Evolutionary conservation across 371 early-diverging fungal species (phyloP).

Genomic region (Mortierella sp.): DNA sequence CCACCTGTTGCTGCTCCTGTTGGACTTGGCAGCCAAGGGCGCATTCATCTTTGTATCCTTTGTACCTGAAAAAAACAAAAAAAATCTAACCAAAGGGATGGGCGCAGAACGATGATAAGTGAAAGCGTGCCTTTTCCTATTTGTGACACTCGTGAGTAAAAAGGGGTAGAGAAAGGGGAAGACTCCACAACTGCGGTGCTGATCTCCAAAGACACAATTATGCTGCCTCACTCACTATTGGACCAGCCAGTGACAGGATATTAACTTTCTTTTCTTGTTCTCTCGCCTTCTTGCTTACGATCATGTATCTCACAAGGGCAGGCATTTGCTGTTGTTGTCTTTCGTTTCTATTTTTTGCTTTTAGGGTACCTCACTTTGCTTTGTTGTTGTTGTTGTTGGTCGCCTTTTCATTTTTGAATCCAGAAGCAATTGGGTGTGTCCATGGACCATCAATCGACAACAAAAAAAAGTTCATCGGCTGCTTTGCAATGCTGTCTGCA

Average conservation of each 20-base stretch:
- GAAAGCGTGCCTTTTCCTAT: too few relatives aligned
- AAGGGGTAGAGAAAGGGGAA: neutral
- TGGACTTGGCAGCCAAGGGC: neutral
- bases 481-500: slow-evolving; percentile 1
- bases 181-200: neutral
- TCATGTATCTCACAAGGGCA: neutral
- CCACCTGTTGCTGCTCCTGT: neutral
- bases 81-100: neutral
- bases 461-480: neutral
- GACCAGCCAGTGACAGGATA: neutral
- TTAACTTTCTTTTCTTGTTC: neutral
- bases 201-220: neutral
- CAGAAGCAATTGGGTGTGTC: neutral
- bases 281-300: neutral
- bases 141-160: too few relatives aligned
- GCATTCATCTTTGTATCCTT: neutral
- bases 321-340: neutral
- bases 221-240: neutral
- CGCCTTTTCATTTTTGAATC: neutral
- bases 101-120: neutral
- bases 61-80: neutral
- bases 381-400: neutral
- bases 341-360: slow-evolving; percentile 1
- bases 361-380: neutral
- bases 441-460: neutral